Conservation (phyloP, 306 rosid species). For the Cajanus cajan region DNA sequence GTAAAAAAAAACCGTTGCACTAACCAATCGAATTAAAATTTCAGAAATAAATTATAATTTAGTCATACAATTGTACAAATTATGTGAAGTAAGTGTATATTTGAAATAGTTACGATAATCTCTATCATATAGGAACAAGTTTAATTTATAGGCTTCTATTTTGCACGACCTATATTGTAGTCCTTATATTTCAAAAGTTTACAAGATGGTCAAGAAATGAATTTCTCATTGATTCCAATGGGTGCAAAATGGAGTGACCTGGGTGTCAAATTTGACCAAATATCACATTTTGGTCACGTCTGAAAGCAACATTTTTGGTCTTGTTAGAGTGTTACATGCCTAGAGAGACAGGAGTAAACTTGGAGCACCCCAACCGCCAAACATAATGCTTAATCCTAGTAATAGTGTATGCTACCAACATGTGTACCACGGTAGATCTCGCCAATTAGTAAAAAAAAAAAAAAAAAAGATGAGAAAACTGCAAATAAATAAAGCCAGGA, state of each 20-base stretch:
- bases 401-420: slow-evolving; percentile 12
- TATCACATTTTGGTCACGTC: background rate
- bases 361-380: slow-evolving; percentile 15
- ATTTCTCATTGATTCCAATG: background rate
- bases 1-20: too few species aligned
- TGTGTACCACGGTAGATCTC: slow-evolving; percentile 6
- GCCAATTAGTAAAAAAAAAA: too few species aligned
- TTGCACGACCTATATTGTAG: background rate
- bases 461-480: slow-evolving; percentile 29
- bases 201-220: background rate
- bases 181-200: background rate
- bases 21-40: background rate
- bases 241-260: background rate
- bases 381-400: background rate
- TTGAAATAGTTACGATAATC: background rate
- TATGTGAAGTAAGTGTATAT: background rate
- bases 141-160: background rate
- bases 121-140: background rate
- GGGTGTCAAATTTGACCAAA: background rate
- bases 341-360: background rate
- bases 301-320: background rate
- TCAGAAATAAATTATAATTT: background rate
- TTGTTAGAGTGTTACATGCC: background rate
- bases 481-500: slow-evolving; percentile 40
- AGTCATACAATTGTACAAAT: background rate